Base-by-base conservation (phyloP, 768 basidiomycete species). In the Mycena maculata region DNA sequence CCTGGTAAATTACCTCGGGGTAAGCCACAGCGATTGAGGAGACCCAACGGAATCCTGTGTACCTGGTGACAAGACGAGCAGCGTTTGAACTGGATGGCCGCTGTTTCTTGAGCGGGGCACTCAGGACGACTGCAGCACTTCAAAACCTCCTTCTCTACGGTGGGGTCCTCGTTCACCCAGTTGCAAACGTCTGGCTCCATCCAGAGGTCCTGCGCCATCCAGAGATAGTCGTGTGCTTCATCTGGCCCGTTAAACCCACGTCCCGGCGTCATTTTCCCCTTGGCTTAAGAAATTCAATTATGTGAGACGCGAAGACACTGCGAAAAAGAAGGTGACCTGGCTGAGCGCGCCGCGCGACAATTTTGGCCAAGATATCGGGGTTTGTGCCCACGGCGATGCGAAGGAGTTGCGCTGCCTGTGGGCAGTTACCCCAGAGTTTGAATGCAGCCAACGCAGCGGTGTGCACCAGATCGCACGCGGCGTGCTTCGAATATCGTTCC, bases 221-320 rank as follows among this genome's bases (percentile, higher is more conserved):
- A 81, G 33, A 77, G 65, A 59, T 78, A 78, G 69, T 81, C 79
- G 56, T 78, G 76, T 25, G 78, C 78, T 27, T 74, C 74, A 39
- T 79, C 78, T 1, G 72, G 67, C 8, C 77, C 73, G 52, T 80
- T 79, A n/a, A 60, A 45, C 18, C 50, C 23, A 5, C 77, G 71
- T n/a, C n/a, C n/a, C 9, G 75, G 60, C 15, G 65, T 42, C 25
- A 50, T 63, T 27, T 71, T 74, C 22, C 76, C 66, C 27, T 61
- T 31, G 1, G 68, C 78, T 80, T 20, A 1, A 12, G 60, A 28
- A n/a, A 1, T 18, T 25, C 15, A 44, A 20, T 22, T 20, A 22
- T 28, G 11, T 13, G 16, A 31, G 10, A 36, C 1, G 11, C 0
- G 22, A 1, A 13, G 27, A 13, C 12, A n/a, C n/a, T n/a, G n/a